Base-by-base conservation (phyloP, 129 eudicot species). In the Mikania micrantha region DNA sequence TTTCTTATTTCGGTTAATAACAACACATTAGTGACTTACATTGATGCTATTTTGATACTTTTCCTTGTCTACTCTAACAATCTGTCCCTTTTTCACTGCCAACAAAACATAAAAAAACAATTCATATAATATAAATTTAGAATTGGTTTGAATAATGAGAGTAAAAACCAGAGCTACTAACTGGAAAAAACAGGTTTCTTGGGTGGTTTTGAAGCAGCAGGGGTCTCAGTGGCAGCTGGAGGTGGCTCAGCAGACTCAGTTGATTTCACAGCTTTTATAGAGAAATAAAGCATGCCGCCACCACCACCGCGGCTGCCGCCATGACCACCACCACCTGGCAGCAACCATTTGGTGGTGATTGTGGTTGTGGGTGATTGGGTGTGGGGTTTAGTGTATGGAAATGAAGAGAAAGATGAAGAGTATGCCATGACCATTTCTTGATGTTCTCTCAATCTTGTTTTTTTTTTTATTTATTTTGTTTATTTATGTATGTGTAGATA, bases 41-140 rank as follows among this genome's bases (percentile, higher is more conserved):
- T 91, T 91, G 78, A 88, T 48, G 49, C 98, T 91, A 44, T 88
- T 85, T 16, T 85, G 95, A 76, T 91, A 91, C 72, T 91, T 91
- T 25, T 91, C 95, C 81, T 91, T 88, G 79, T 91, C 96, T 66
- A 91, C 98, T 73, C 96, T 88, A 57, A 91, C 96, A 75, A 91
- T 91, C 64, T 91, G 96, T 6, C 98, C 98, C 70, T 91, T 91
- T 67, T 91, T 91, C 98, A 88, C 98, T 88, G 90, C 64, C 81
- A 71, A 69, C 52, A 69, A 60, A 74, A 42, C 28, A 24, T 42
- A 56, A 31, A 25, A 34, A 64, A n/a, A 21, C 0, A 54, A 19
- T 34, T 12, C 2, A 62, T 63, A 22, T 4, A n/a, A 67, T 20
- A 25, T 40, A n/a, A 59, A 21, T 6, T 4, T 4, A 40, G 4